Evolutionary conservation across 2,329 filamentous ascomycete genomes (phyloP), one percentile per base, ranked within the genome.

Genomic region (Colletotrichum cuscutae): DNA sequence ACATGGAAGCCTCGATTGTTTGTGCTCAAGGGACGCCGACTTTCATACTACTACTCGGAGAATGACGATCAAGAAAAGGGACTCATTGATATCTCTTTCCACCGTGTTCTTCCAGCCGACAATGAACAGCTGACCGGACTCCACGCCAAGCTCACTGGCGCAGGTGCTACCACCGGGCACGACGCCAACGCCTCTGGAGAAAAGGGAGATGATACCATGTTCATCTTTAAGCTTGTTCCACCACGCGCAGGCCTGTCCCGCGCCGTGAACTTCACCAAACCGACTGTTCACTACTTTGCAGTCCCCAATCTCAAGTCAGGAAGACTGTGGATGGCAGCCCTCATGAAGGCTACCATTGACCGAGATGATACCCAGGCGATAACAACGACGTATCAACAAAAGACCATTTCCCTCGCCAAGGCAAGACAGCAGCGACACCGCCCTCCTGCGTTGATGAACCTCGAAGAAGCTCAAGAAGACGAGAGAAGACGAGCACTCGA

Each of bases 301-400:
- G 95, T 98, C 26, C 95, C 97, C 65, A 98, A 93, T 77, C 86
- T 98, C 71, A 91, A 94, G 77, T 91, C 97, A 79, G 97, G 97
- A 19, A 91, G 97, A 13, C 86, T 97, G 53, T 99, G 97, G 97
- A 99, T 99, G 97, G 97, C 95, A 5, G 97, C 97, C 6, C 86
- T 99, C 64, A 97, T 99, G 94, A 99, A 99, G 84, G 97, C 97
- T 12, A 99, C 97, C 1, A 99, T 99, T 77, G 96, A 98, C 80
- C 93, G 96, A 73, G 97, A 99, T 77, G 91, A 93, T 78, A 89
- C 89, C 4, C 89, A 93, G 74, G 90, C 93, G 11, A 92, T 98
- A 73, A 95, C 94, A 24, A 97, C 94, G 4, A 98, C 95, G 4
- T 98, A 98, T 83, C 96, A 98, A 80, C 95, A 98, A 80, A 97